Conservation (phyloP, 257 asterid genomes). For the Gynochthodes officinalis region DNA sequence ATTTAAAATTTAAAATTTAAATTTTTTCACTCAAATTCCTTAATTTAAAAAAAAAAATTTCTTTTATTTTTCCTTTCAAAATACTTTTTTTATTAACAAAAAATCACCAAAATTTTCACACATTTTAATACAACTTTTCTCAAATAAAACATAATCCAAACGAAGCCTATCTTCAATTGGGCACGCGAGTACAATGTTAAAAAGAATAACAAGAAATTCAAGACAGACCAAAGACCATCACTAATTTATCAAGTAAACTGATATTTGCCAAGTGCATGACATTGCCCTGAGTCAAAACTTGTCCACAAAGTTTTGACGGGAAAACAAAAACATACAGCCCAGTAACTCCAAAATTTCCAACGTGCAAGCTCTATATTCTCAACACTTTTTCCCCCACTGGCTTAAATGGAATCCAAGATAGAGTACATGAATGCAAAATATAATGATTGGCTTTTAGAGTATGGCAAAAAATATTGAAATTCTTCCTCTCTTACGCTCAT, state of each 20-base stretch:
- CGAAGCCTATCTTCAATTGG: too few relatives aligned
- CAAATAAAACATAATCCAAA: too few relatives aligned
- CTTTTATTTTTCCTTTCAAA: too few relatives aligned
- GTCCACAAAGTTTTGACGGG: not conserved
- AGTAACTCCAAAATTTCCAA: slow-evolving; percentile 7
- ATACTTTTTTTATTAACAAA: too few relatives aligned
- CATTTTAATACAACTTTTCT: too few relatives aligned
- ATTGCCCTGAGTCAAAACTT: not conserved
- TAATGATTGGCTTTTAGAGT: not conserved
- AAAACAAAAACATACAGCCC: slow-evolving; percentile 2
- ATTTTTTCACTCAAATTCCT: too few relatives aligned
- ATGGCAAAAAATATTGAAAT: not conserved
- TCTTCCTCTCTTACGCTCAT: not conserved
- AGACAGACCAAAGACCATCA: not conserved
- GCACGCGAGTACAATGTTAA: too few relatives aligned
- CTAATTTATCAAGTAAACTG: not conserved
- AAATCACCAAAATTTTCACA: too few relatives aligned
- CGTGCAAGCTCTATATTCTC: not conserved
- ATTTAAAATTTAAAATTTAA: too few relatives aligned
- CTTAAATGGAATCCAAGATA: slow-evolving; percentile 2
- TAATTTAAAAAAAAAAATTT: too few relatives aligned
- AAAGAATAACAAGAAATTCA: too few relatives aligned
- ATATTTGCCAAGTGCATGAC: not conserved
- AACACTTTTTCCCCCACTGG: not conserved
- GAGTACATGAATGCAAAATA: not conserved